Base-by-base conservation (phyloP, 148 eudicot genomes). In the Talinum fruticosum region DNA sequence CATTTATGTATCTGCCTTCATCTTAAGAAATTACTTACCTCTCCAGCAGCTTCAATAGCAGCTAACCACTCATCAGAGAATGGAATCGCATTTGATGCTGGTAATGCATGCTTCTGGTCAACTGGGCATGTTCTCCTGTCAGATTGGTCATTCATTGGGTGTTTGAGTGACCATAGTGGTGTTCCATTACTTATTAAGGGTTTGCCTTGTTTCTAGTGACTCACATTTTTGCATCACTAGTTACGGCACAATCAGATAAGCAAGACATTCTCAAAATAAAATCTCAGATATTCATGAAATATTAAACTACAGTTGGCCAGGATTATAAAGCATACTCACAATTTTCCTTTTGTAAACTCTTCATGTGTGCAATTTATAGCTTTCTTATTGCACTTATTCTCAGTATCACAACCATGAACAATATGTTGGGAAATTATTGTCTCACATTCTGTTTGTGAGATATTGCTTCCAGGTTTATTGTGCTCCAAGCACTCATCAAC, bases 41-140 rank as follows among this genome's bases (percentile, higher is more conserved):
- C 99, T 83, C 99, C 99, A 83, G 97, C 98, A 74, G 98, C 94
- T 87, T 93, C 98, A 37, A 96, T 85, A 66, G 95, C 97, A 86
- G 99, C 97, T 79, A 96, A 85, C 99, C 99, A 96, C 85, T 96
- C 98, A 61, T 96, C 99, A 83, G 98, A 93, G 82, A 96, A 96
- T 62, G 99, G 99, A 87, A 85, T 76, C 51, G 87, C 95, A 88
- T 90, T 72, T 37, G 78, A 73, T 38, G 90, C 90, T 76, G 86
- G 87, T 57, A 82, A 80, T 45, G 67, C 76, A 69, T 73, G 59
- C 62, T 73, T 92, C 61, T 29, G 76, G 61, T 76, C 81, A 71
- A 76, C 87, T 59, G 57, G 76, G 38, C 70, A 76, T 36, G 77
- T 83, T 53, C 80, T 86, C 83, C 93, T 91, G 91, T 82, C 79